phyloP scores from a whole-genome alignment of 306 rosid species.

The Quercus wislizeni region DNA sequence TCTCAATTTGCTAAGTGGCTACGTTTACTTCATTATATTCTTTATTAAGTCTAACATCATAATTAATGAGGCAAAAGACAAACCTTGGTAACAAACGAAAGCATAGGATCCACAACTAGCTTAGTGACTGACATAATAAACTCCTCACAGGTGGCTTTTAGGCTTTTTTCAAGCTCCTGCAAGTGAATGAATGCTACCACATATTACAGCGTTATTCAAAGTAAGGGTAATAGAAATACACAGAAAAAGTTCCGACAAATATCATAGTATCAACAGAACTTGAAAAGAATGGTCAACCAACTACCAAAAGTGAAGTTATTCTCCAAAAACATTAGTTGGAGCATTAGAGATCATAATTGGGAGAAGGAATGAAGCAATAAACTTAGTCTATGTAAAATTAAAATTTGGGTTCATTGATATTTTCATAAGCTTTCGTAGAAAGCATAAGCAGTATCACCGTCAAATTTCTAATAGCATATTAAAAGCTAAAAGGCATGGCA shows the following conservation, averaged over 20 bases:
- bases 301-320: neutral
- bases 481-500: neutral
- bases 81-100: constrained; percentile 98
- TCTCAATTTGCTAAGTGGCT: constrained; percentile 7
- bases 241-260: neutral
- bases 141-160: constrained; percentile 95
- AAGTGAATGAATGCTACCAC: constrained; percentile 25
- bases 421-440: neutral
- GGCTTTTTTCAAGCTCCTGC: constrained; percentile 95
- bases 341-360: neutral
- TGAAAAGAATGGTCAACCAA: neutral
- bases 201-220: neutral
- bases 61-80: constrained; percentile 19
- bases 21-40: constrained; percentile 7
- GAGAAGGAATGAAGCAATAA: neutral
- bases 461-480: constrained; percentile 1
- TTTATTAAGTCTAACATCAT: neutral
- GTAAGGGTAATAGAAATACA: neutral
- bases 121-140: constrained; percentile 96
- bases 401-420: neutral
- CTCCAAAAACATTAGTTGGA: neutral
- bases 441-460: neutral
- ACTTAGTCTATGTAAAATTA: neutral
- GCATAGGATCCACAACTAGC: constrained; percentile 97
- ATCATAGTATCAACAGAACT: neutral